phyloP scores from a whole-genome alignment of 176 grass and related monocot species.

The Poa pratensis region DNA sequence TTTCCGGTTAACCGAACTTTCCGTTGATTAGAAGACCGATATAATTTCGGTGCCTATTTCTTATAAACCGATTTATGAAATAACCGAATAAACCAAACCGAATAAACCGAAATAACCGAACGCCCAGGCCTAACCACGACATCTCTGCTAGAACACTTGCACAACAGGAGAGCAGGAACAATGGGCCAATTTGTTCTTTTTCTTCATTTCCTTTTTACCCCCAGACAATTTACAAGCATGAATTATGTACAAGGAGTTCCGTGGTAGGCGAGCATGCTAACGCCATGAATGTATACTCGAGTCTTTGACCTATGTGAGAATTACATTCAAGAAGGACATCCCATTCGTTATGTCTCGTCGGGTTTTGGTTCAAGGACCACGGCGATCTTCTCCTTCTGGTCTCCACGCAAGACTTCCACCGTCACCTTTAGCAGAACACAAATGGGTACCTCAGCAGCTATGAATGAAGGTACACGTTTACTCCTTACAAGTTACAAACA shows the following conservation, averaged over 20 bases:
- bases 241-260: conserved; percentile 21
- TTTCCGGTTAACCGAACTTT: too few relatives aligned
- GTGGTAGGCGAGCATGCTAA: conserved; percentile 22
- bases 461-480: background rate
- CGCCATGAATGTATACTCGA: conserved; percentile 10
- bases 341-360: conserved; percentile 68
- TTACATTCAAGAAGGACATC: background rate
- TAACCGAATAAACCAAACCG: too few relatives aligned
- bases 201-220: background rate
- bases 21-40: too few relatives aligned
- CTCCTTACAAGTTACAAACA: background rate
- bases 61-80: too few relatives aligned
- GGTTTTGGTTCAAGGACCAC: conserved; percentile 91
- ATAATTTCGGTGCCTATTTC: too few relatives aligned
- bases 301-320: conserved; percentile 30
- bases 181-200: background rate
- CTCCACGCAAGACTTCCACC: conserved; percentile 91
- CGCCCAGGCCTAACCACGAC: too few relatives aligned
- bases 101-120: too few relatives aligned
- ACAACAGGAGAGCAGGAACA: background rate
- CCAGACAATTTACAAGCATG: conserved; percentile 23
- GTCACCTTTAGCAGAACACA: conserved; percentile 56
- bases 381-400: conserved; percentile 92
- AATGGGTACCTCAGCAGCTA: background rate
- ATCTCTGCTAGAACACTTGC: background rate